Percentiles rank a stretch among this genome's conserved stretches.
Conservation (phyloP, 768 basidiomycete genomes). For the Boletus pseudo-olivaceus region DNA sequence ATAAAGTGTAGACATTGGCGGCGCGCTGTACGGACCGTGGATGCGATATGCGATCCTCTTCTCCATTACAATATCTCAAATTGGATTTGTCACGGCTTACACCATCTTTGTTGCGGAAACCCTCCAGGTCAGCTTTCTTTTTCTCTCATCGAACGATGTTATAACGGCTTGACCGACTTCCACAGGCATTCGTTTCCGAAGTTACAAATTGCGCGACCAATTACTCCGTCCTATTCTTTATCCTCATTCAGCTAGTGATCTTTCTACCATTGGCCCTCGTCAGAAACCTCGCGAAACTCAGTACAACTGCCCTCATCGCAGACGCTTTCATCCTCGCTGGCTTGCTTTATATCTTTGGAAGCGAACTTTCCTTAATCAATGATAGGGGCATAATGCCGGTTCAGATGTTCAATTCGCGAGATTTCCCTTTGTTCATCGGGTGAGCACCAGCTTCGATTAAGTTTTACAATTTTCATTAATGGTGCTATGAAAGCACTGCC, state of each 20-base stretch:
- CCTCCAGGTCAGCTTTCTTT: slow-evolving; percentile 44
- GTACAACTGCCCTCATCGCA: slow-evolving; percentile 86
- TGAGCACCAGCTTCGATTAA: slow-evolving; percentile 33
- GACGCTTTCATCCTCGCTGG: slow-evolving; percentile 95
- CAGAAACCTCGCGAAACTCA: slow-evolving; percentile 92
- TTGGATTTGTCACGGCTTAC: slow-evolving; percentile 88
- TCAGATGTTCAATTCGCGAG: slow-evolving; percentile 80
- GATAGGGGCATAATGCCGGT: slow-evolving; percentile 73
- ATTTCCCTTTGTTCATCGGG: slow-evolving; percentile 93
- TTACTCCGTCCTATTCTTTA: slow-evolving; percentile 74
- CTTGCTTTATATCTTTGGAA: slow-evolving; percentile 80
- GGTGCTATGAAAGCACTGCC: slow-evolving; percentile 62
- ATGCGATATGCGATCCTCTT: slow-evolving; percentile 87
- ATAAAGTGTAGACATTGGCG: slow-evolving; percentile 75
- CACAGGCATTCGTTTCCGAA: slow-evolving; percentile 79
- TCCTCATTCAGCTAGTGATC: slow-evolving; percentile 76
- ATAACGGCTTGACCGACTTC: background rate
- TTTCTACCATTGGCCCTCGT: slow-evolving; percentile 89
- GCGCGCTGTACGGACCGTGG: slow-evolving; percentile 84
- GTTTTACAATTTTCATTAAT: background rate
- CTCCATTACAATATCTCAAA: slow-evolving; percentile 85
- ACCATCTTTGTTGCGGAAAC: slow-evolving; percentile 96
- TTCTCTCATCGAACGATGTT: background rate
- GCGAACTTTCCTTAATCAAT: slow-evolving; percentile 70
- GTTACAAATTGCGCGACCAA: slow-evolving; percentile 69